Evolutionary conservation across 345 rosid species (phyloP).

Genomic region (Boechera stricta): DNA sequence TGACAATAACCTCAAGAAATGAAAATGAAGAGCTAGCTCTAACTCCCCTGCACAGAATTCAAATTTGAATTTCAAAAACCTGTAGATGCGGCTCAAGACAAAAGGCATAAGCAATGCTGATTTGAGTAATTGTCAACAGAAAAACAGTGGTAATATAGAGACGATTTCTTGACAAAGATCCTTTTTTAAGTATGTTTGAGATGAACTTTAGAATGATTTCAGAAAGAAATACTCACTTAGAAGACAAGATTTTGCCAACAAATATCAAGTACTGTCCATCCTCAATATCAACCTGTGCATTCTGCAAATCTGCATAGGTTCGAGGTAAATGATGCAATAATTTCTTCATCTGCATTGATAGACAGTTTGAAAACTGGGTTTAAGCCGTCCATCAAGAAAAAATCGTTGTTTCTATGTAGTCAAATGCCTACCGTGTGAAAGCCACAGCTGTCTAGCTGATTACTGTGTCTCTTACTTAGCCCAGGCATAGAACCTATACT

Average conservation of each 20-base stretch:
- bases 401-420: conserved; percentile 7
- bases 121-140: conserved; percentile 5
- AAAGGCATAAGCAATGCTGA: conserved; percentile 15
- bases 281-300: conserved; percentile 70
- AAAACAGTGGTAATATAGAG: not conserved
- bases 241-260: conserved; percentile 75
- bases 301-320: conserved; percentile 90
- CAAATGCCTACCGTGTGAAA: conserved; percentile 75
- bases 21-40: conserved; percentile 71
- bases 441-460: conserved; percentile 72
- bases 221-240: conserved; percentile 60
- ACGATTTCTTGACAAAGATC: conserved; percentile 3
- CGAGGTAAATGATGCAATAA: conserved; percentile 91
- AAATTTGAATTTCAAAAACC: conserved; percentile 14
- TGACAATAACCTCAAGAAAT: conserved; percentile 84
- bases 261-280: conserved; percentile 93
- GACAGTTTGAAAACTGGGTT: conserved; percentile 33
- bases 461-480: conserved; percentile 65
- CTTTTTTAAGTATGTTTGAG: not conserved
- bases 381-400: conserved; percentile 31
- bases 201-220: not conserved
- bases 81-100: conserved; percentile 9
- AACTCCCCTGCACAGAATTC: conserved; percentile 63
- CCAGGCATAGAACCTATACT: conserved; percentile 65
- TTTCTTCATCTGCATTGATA: conserved; percentile 67